Conservation (phyloP, 306 rosid genomes). For the Prunus mume region DNA sequence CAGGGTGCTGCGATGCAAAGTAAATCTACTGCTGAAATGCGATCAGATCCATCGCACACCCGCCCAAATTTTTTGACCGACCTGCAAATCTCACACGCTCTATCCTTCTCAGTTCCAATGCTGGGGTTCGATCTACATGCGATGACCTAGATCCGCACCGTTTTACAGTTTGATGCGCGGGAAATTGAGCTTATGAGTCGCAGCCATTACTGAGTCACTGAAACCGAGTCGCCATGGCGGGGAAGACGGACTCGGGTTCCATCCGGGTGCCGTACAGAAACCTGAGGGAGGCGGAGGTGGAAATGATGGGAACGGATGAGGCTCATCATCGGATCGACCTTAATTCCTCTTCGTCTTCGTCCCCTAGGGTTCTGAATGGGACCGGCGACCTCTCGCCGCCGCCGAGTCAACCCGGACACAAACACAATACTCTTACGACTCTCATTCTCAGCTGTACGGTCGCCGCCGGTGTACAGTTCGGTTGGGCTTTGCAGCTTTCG, state of each 20-base stretch:
- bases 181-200: conserved; percentile 3
- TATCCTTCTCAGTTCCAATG: neutral
- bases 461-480: conserved; percentile 97
- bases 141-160: neutral
- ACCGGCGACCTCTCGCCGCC: conserved; percentile 17
- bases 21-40: conserved; percentile 14
- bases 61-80: conserved; percentile 55
- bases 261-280: conserved; percentile 79
- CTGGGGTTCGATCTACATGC: conserved; percentile 6
- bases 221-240: conserved; percentile 56
- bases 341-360: conserved; percentile 33
- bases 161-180: conserved; percentile 25
- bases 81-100: neutral
- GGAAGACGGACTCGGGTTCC: conserved; percentile 52
- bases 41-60: conserved; percentile 31
- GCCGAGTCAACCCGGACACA: conserved; percentile 23
- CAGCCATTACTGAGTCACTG: conserved; percentile 26
- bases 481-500: conserved; percentile 99
- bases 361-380: conserved; percentile 26
- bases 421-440: conserved; percentile 33
- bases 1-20: conserved; percentile 36
- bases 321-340: conserved; percentile 50
- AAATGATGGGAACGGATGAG: conserved; percentile 56
- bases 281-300: conserved; percentile 65
- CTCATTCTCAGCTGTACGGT: conserved; percentile 87